Evolutionary conservation across 2,329 filamentous ascomycete species (phyloP).

Genomic region (Ceratocystis lukuohia): DNA sequence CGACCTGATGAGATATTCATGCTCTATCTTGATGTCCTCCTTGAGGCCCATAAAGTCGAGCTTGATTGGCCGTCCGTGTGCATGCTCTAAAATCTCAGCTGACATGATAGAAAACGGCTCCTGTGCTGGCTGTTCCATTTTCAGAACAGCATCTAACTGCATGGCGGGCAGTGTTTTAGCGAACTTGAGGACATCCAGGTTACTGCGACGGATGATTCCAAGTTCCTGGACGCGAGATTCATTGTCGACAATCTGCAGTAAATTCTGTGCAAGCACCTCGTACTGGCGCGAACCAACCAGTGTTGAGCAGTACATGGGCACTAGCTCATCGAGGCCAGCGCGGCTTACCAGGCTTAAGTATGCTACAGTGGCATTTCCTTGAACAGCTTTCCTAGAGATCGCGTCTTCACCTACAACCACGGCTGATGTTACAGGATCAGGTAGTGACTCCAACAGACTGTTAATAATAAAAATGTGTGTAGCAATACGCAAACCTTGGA

Average conservation of each 20-base stretch:
- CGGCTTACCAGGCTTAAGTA: slow-evolving; percentile 72
- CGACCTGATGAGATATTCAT: slow-evolving; percentile 60
- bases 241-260: slow-evolving; percentile 57
- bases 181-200: slow-evolving; percentile 59
- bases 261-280: slow-evolving; percentile 58
- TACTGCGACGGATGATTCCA: slow-evolving; percentile 59
- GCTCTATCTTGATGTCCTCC: slow-evolving; percentile 47
- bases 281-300: slow-evolving; percentile 52
- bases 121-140: slow-evolving; percentile 22
- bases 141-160: slow-evolving; percentile 36
- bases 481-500: slow-evolving; percentile 53
- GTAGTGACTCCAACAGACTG: slow-evolving; percentile 50
- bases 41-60: slow-evolving; percentile 50
- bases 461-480: slow-evolving; percentile 53
- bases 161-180: slow-evolving; percentile 52
- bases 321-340: slow-evolving; percentile 58
- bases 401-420: background rate
- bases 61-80: slow-evolving; percentile 51
- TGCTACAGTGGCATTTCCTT: slow-evolving; percentile 64
- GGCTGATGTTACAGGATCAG: background rate
- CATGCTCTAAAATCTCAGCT: slow-evolving; percentile 35
- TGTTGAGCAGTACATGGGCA: slow-evolving; percentile 79
- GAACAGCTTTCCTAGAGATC: slow-evolving; percentile 29
- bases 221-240: slow-evolving; percentile 56
- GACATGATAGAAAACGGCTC: slow-evolving; percentile 34